phyloP scores from a whole-genome alignment of 495 filamentous ascomycete species.

The Neurospora sp. region DNA sequence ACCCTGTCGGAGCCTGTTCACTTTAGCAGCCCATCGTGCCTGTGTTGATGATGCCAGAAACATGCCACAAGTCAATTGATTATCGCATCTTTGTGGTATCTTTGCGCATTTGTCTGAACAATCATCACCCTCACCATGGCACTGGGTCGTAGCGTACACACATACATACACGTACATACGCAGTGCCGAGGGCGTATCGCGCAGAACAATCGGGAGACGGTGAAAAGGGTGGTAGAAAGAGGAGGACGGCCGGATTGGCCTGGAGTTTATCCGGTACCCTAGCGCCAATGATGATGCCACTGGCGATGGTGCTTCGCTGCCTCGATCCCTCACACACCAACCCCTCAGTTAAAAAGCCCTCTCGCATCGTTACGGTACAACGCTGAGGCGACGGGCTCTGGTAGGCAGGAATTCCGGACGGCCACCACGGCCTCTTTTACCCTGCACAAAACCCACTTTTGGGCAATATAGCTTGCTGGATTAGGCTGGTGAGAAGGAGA shows the following conservation, averaged over 20 bases:
- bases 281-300: conserved; percentile 4
- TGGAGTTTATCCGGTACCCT: conserved; percentile 12
- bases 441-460: background rate
- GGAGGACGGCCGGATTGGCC: conserved; percentile 4
- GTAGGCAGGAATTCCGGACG: background rate
- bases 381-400: background rate
- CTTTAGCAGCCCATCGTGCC: background rate
- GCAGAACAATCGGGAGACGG: conserved; percentile 7
- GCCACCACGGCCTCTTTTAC: background rate
- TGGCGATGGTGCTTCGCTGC: background rate
- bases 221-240: background rate
- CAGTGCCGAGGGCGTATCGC: background rate
- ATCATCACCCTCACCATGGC: background rate
- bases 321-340: background rate
- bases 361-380: background rate
- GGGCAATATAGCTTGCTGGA: conserved; percentile 4
- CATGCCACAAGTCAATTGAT: background rate
- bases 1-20: background rate
- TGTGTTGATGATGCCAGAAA: background rate
- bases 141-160: background rate
- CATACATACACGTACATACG: background rate
- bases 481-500: conserved; percentile 9
- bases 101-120: background rate
- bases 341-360: background rate
- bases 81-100: background rate